Base-by-base conservation (phyloP, 352 stramenopile genomes). In the Phytophthora idaei region DNA sequence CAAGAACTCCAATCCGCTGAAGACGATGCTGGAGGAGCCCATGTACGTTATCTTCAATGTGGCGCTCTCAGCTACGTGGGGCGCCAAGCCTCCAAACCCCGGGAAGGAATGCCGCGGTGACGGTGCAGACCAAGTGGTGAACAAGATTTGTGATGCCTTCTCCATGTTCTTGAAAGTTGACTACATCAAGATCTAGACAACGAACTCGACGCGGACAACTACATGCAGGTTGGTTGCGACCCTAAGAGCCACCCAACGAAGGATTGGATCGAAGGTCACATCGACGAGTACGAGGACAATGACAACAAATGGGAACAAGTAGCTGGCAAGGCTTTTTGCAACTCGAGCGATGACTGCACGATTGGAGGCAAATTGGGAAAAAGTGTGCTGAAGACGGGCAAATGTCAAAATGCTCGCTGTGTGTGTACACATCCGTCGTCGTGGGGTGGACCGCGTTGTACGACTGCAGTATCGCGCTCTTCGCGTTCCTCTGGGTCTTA, bases 21-120 rank as follows among this genome's bases (percentile, higher is more conserved):
- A 59, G 27, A 27, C 25, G 14, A 59, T 59, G 37, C 27, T 59
- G 36, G 52, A 59, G 4, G 52, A 57, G 10, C 50, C 50, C 7
- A 57, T 57, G 50, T 57, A 45, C 14, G 32, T 57, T n/a, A 57
- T 57, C 14, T 57, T 47, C 17, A 57, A 57, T 5, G 32, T 57
- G 7, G 50, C 50, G 15, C 51, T 57, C 34, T 57, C 51, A 1
- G 48, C 28, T 37, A 44, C 48, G 29, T 55, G 48, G 15, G 29
- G 29, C 15, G 31, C 21, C 48, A 55, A 55, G 10, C 48, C 29
- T 29, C 48, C 48, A 12, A 55, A 55, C 9, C 48, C 31, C n/a
- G 48, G 31, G 5, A 28, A 42, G 6, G 31, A 27, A 11, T 53
- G 47, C 3, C 47, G 47, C 15, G 47, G 47, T 12, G 47, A 53